These are phyloP conservation scores for Candida silvicultrix DNA, from an alignment of 805 yeast genomes.

Conservation along the genomic window DNA sequence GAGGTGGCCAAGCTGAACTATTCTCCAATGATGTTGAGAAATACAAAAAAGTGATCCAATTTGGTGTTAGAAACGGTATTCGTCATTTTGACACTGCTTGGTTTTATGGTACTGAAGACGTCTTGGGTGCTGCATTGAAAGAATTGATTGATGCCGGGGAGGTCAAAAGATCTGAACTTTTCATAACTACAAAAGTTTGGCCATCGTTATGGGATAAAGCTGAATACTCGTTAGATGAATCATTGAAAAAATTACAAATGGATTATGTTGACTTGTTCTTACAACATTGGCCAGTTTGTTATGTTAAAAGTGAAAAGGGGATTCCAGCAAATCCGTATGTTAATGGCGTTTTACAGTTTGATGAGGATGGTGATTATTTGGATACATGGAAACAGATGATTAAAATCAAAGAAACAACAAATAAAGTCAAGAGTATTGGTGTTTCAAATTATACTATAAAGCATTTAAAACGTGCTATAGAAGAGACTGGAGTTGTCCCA, in stretches of 20 bases:
- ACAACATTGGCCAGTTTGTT: slow-evolving; percentile 60
- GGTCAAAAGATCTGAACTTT: slow-evolving; percentile 49
- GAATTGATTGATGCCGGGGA: slow-evolving; percentile 40
- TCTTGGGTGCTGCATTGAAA: slow-evolving; percentile 38
- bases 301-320: background rate
- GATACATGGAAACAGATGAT: slow-evolving; percentile 53
- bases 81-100: slow-evolving; percentile 69
- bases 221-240: slow-evolving; percentile 42
- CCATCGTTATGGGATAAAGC: slow-evolving; percentile 41
- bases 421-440: slow-evolving; percentile 43
- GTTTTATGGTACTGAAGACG: slow-evolving; percentile 44
- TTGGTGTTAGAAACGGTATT: slow-evolving; percentile 58
- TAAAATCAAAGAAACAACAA: slow-evolving; percentile 27
- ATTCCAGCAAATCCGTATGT: background rate
- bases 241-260: slow-evolving; percentile 49
- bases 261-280: slow-evolving; percentile 71
- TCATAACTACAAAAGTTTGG: slow-evolving; percentile 67
- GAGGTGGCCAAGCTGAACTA: slow-evolving; percentile 47
- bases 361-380: slow-evolving; percentile 31
- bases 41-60: slow-evolving; percentile 15
- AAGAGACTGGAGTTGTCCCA: slow-evolving; percentile 40
- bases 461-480: slow-evolving; percentile 30
- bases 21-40: no score
- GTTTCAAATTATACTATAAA: slow-evolving; percentile 43
- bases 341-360: slow-evolving; percentile 4